Evolutionary conservation across 2,329 filamentous ascomycete species (phyloP), one percentile per base, ranked within the genome.

Genomic region (Calonectria multiphialidica): DNA sequence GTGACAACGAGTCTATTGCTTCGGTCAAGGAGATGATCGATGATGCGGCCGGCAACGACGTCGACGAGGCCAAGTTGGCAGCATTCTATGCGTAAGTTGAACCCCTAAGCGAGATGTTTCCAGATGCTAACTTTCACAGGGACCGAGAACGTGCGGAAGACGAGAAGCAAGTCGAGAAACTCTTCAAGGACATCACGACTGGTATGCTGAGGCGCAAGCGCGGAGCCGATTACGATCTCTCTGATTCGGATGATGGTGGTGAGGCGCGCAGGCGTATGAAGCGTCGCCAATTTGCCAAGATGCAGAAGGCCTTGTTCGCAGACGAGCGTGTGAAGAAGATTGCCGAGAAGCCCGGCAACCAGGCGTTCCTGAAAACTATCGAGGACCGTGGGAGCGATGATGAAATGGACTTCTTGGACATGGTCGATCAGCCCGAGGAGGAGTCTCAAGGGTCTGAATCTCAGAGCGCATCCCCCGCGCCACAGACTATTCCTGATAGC

Each of bases 321-420:
- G 96, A 98, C 79, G 96, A 98, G 82, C 95, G 95, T 44, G 91
- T 99, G 77, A 95, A 94, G 81, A 96, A 96, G 83, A 95, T 98
- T 74, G 95, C 95, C 40, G 92, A 95, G 81, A 95, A 97, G 78
- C 94, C 94, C 2, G 96, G 96, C 81, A 96, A 95, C 81, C 90
- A 93, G 73, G 97, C 97, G 0, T 99, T 99, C 86, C 89, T 99
- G 77, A 92, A 92, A 75, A 95, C 95, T 8, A 94, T 99, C 65
- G 95, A 98, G 79, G 96, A 98, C 80, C 90, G 90, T 62, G 93
- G 93, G 70, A 88, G 88, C 78, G 93, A 94, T 55, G 93, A 97
- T 67, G 93, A 95, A 67, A 90, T 93, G 83, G 93, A 96, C 76
- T 93, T 98, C 78, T 84, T 95, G 10, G 90, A 92, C 53, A 87